Evolutionary conservation across 352 stramenopile species (phyloP).

Genomic region (Aphanomyces astaci): DNA sequence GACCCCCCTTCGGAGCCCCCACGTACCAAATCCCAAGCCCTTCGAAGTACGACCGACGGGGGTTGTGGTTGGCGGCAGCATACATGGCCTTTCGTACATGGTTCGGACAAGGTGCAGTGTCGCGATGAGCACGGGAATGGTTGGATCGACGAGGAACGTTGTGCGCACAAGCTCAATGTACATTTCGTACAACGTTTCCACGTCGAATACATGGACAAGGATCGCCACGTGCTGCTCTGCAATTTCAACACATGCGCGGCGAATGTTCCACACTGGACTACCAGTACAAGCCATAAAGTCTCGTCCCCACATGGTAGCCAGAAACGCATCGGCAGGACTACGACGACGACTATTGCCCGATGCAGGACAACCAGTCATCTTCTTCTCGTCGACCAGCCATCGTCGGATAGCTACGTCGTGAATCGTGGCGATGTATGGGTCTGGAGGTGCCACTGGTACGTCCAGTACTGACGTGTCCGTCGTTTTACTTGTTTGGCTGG

Average conservation of each 20-base stretch:
- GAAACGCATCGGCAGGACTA: not conserved
- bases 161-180: not conserved
- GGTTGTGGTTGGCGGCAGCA: not conserved
- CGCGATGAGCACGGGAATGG: conserved; percentile 1
- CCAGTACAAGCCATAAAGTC: not conserved
- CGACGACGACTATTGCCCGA: too few relatives aligned
- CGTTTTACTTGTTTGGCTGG: not conserved
- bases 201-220: conserved; percentile 8
- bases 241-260: conserved; percentile 14
- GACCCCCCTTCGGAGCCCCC: not conserved
- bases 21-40: conserved; percentile 4
- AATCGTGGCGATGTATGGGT: not conserved
- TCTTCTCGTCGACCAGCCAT: not conserved
- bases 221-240: conserved; percentile 16
- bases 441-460: not conserved
- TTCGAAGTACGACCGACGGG: not conserved
- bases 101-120: not conserved
- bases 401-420: conserved; percentile 1
- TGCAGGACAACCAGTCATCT: not conserved
- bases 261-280: not conserved
- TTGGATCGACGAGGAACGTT: not conserved
- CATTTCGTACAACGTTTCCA: conserved; percentile 21
- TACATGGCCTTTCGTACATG: not conserved
- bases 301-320: conserved; percentile 2
- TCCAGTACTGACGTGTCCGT: too few relatives aligned